A percentile compares a stretch with the other conserved stretches of the same genome.
These are phyloP conservation scores for Beauveria sp. DNA, from an alignment of 2,329 filamentous ascomycete genomes.

Conservation along the genomic window DNA sequence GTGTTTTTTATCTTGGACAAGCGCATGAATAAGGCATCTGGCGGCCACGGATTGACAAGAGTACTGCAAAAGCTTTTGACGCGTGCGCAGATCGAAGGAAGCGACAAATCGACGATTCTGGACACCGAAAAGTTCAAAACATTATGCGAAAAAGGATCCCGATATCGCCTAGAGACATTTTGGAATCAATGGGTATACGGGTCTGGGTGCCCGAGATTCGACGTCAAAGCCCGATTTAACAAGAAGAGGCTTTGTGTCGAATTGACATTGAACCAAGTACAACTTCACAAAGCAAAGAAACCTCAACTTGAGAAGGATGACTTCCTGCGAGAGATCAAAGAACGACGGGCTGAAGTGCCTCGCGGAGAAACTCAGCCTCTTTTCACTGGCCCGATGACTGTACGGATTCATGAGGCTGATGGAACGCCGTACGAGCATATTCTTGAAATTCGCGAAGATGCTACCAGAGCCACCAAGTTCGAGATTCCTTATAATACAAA, in stretches of 20 bases:
- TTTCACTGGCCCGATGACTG: conserved; percentile 95
- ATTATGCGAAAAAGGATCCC: conserved; percentile 80
- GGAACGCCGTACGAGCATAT: conserved; percentile 98
- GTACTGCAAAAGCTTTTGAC: conserved; percentile 82
- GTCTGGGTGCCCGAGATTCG: conserved; percentile 81
- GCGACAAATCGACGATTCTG: conserved; percentile 62
- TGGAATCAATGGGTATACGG: conserved; percentile 90
- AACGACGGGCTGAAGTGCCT: conserved; percentile 63
- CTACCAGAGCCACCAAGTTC: conserved; percentile 66
- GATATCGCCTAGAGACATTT: conserved; percentile 80
- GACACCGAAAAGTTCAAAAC: conserved; percentile 70
- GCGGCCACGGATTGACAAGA: conserved; percentile 72
- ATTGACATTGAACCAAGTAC: conserved; percentile 76
- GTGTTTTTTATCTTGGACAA: conserved; percentile 93
- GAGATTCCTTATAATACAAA: conserved; percentile 99
- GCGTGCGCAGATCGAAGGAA: conserved; percentile 64
- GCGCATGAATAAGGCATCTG: conserved; percentile 76
- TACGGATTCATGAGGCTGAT: conserved; percentile 95
- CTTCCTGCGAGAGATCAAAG: conserved; percentile 80
- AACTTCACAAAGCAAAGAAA: conserved; percentile 36
- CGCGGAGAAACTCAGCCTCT: conserved; percentile 64
- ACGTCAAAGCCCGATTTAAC: conserved; percentile 85
- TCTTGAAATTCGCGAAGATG: conserved; percentile 83
- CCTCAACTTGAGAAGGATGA: conserved; percentile 58
- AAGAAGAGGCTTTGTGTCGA: conserved; percentile 96